A percentile compares a stretch with the other conserved stretches of the same genome.
phyloP scores from a whole-genome alignment of 2,329 filamentous ascomycete species.

The Capronia coronata region DNA sequence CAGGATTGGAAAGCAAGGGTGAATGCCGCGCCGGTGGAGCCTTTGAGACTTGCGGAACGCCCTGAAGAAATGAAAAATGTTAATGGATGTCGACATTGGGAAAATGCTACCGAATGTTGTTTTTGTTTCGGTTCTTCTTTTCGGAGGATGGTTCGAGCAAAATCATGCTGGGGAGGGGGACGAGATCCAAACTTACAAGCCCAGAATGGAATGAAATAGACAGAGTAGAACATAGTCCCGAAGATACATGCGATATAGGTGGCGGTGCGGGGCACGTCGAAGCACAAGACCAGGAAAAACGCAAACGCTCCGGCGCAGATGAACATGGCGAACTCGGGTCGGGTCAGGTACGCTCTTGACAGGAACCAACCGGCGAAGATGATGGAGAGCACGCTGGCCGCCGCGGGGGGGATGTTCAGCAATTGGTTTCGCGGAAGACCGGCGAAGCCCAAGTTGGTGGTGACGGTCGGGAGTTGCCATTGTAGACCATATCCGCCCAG shows the following conservation, averaged over 20 bases:
- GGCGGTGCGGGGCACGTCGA: slow-evolving; percentile 35
- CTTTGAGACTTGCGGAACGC: slow-evolving; percentile 45
- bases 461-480: slow-evolving; percentile 41
- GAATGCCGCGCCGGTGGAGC: slow-evolving; percentile 47
- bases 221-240: slow-evolving; percentile 40
- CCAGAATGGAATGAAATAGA: slow-evolving; percentile 45
- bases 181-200: slow-evolving; percentile 31
- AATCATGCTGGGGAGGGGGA: too few species aligned
- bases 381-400: slow-evolving; percentile 37
- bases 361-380: slow-evolving; percentile 40
- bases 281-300: slow-evolving; percentile 42
- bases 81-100: not conserved
- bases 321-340: slow-evolving; percentile 39
- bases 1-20: slow-evolving; percentile 47
- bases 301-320: slow-evolving; percentile 39
- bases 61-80: slow-evolving; percentile 29
- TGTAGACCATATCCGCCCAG: slow-evolving; percentile 42
- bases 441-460: slow-evolving; percentile 40
- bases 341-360: slow-evolving; percentile 36
- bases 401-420: slow-evolving; percentile 43
- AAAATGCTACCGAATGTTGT: too few species aligned
- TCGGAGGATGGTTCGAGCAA: too few species aligned
- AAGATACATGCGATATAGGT: slow-evolving; percentile 44
- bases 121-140: too few species aligned
- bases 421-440: slow-evolving; percentile 41